phyloP scores from a whole-genome alignment of 805 yeast genomes.

The Kazachstania psychrophila region DNA sequence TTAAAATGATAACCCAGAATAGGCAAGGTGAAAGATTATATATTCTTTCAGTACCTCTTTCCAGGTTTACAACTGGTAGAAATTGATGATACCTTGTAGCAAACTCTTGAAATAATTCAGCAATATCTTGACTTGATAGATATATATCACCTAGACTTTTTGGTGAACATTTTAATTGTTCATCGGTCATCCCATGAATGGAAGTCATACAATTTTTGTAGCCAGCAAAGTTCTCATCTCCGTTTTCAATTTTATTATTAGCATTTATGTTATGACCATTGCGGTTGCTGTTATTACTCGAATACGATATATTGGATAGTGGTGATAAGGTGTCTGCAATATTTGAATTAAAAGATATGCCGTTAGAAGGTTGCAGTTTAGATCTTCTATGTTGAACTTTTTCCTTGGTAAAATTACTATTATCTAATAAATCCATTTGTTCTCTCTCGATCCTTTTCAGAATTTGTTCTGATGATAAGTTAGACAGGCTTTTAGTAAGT shows the following conservation, averaged over 20 bases:
- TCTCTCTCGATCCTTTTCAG: constrained; percentile 22
- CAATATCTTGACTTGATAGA: constrained; percentile 51
- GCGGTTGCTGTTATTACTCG: not conserved
- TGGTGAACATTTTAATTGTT: constrained; percentile 46
- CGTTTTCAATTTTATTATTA: not conserved
- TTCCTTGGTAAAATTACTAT: constrained; percentile 26
- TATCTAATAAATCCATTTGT: constrained; percentile 20
- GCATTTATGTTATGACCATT: not conserved
- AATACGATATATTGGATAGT: constrained; percentile 1
- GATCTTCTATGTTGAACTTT: constrained; percentile 11
- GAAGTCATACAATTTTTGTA: not conserved
- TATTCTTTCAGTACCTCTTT: constrained; percentile 72
- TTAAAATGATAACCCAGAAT: constrained; percentile 88
- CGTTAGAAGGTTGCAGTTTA: not conserved
- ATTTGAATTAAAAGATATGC: not conserved
- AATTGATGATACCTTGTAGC: constrained; percentile 73
- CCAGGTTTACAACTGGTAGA: constrained; percentile 77
- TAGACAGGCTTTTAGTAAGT: constrained; percentile 44
- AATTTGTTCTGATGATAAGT: constrained; percentile 25
- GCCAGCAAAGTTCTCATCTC: too few relatives aligned
- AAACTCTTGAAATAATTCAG: constrained; percentile 55
- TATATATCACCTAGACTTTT: constrained; percentile 64
- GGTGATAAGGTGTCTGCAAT: not conserved
- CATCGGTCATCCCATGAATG: constrained; percentile 22
- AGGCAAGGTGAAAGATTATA: constrained; percentile 76